Base-by-base conservation (phyloP, 495 filamentous ascomycete genomes). In the Lophiotrema nucula region DNA sequence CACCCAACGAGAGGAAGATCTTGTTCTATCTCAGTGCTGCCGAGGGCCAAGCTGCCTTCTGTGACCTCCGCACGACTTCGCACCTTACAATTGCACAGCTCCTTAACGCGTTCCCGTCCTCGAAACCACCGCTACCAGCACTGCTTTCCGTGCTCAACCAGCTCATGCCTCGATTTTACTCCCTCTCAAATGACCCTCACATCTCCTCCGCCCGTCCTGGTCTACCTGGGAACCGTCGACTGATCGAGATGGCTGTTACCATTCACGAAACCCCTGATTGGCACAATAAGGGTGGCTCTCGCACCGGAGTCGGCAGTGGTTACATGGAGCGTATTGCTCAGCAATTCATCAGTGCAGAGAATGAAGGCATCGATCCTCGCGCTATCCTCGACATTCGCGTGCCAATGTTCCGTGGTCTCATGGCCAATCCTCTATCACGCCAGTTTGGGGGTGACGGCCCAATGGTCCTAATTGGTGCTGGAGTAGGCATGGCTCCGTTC, bases 351-450 rank as follows among this genome's bases (percentile, higher is more conserved):
- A 77, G 81, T 13, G 83, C 84, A 4, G 81, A 88, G 58, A 69
- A 76, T 19, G 67, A 72, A 5, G 86, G 85, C 18, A 56, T 65
- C 16, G 48, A 62, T 16, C 47, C 62, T 21, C 59, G 53, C n/a
- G 25, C 16, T 22, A 33, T 71, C 56, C 77, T 82, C 2, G 79
- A 88, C 53, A 62, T 97, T 28, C 81, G 88, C 48, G 74, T 96
- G 21, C 95, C 95, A 51, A 96, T 98, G 88, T 98, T 98, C 81
- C 89, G 95, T 64, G 93, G 93, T 2, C 78, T 98, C n/a, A 98
- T 98, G 93, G 84, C 90, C 43, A 98, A 98, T 71, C 93, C 93
- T 0, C 79, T 98, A 4, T 92, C 92, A 16, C 87, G 83, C 66
- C 83, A 95, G 67, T 98, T 97, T 67, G 82, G 85, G 4, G 83